These are phyloP conservation scores for Coffea canephora DNA, from an alignment of 257 asterid species.

Conservation along the genomic window DNA sequence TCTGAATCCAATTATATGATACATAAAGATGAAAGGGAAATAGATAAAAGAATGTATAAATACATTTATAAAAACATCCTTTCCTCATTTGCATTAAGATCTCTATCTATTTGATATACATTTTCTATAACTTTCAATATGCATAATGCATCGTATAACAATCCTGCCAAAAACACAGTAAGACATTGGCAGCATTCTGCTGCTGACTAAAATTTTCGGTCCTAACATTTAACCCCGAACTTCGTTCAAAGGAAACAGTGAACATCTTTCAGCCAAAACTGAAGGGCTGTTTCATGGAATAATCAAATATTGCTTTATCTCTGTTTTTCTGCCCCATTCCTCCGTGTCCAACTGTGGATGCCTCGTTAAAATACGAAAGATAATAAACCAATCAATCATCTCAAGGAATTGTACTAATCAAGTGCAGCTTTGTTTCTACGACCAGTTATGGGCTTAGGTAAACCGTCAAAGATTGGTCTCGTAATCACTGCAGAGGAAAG, in stretches of 20 bases:
- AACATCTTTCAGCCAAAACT: conserved; percentile 27
- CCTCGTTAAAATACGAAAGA: conserved; percentile 15
- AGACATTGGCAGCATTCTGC: conserved; percentile 14
- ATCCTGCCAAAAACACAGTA: conserved; percentile 7
- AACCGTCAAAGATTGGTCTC: conserved; percentile 75
- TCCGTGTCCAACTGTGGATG: conserved; percentile 16
- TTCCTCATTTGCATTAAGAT: conserved; percentile 14
- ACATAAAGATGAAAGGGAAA: background rate
- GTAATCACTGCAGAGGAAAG: conserved; percentile 63
- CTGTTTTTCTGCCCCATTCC: conserved; percentile 22
- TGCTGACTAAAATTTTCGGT: conserved; percentile 15
- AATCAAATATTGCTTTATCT: conserved; percentile 22
- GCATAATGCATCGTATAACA: conserved; percentile 30
- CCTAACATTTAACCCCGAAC: conserved; percentile 20
- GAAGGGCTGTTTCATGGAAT: conserved; percentile 22
- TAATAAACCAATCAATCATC: background rate
- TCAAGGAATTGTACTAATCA: conserved; percentile 42
- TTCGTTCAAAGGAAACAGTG: conserved; percentile 16
- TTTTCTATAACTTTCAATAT: conserved; percentile 22
- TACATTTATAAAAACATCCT: conserved; percentile 9
- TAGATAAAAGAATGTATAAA: conserved; percentile 15
- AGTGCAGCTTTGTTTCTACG: conserved; percentile 72
- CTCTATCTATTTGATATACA: conserved; percentile 50
- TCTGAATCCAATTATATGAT: background rate
- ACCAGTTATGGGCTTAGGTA: conserved; percentile 52